phyloP scores from a whole-genome alignment of 176 grass and related monocot species.

The Oryza officinalis region DNA sequence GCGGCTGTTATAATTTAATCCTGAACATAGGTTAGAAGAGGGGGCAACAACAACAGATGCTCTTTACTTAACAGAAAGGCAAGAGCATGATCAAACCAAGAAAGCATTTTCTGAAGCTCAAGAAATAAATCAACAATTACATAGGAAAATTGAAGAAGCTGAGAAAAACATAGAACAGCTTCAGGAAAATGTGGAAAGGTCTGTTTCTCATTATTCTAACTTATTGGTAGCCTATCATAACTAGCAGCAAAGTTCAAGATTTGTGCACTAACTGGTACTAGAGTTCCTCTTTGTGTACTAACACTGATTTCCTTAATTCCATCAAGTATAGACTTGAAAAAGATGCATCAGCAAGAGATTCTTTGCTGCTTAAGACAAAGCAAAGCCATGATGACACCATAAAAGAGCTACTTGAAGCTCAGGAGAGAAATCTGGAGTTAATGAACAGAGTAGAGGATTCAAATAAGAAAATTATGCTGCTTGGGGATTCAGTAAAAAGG shows the following conservation, averaged over 20 bases:
- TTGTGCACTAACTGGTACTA: conserved; percentile 35
- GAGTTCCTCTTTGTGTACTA: conserved; percentile 31
- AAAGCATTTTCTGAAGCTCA: conserved; percentile 51
- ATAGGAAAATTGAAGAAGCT: conserved; percentile 47
- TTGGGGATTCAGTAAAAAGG: conserved; percentile 63
- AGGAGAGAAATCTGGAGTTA: conserved; percentile 43
- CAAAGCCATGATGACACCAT: conserved; percentile 50
- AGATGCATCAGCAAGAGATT: conserved; percentile 46
- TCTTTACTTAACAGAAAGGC: conserved; percentile 60
- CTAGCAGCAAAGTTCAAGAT: conserved; percentile 32
- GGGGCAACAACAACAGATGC: conserved; percentile 60
- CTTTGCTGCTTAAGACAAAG: conserved; percentile 45
- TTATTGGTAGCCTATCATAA: conserved; percentile 31
- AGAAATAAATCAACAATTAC: conserved; percentile 56
- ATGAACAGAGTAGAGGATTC: conserved; percentile 40
- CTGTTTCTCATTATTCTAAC: conserved; percentile 35
- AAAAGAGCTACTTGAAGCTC: conserved; percentile 44
- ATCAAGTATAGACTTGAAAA: conserved; percentile 64
- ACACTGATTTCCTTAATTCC: conserved; percentile 38
- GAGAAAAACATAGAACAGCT: conserved; percentile 54
- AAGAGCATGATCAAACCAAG: conserved; percentile 67
- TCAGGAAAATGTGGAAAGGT: conserved; percentile 58
- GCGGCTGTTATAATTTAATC: conserved; percentile 31
- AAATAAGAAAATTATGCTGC: conserved; percentile 47
- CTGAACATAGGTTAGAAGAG: conserved; percentile 81